phyloP scores from a whole-genome alignment of 2,329 filamentous ascomycete species.

The Colletotrichum nymphaeae region DNA sequence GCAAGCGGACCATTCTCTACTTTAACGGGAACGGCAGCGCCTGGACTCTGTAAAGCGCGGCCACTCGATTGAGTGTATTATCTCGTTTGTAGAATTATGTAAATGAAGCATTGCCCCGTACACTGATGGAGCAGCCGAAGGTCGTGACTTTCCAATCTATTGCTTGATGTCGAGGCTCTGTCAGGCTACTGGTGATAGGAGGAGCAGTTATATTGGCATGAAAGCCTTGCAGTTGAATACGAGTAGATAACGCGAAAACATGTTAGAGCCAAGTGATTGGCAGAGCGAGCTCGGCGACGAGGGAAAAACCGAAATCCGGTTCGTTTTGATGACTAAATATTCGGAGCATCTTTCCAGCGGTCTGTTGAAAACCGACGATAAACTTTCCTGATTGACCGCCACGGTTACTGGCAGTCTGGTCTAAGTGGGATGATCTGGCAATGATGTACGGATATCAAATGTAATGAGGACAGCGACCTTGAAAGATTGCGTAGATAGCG shows the following conservation, averaged over 20 bases:
- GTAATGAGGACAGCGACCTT: neutral
- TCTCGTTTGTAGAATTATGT: slow-evolving; percentile 35
- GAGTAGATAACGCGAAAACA: neutral
- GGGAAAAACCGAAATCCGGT: neutral
- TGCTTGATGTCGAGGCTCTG: too few species aligned
- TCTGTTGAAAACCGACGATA: neutral
- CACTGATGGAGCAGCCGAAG: neutral
- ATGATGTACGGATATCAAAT: neutral
- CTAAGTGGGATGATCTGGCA: too few species aligned
- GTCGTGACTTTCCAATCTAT: too few species aligned
- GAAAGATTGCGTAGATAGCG: neutral
- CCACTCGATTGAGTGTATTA: slow-evolving; percentile 21
- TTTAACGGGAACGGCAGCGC: neutral
- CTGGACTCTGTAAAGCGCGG: neutral
- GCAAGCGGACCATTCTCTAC: neutral
- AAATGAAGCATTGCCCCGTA: slow-evolving; percentile 6
- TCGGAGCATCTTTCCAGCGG: neutral
- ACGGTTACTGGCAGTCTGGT: neutral
- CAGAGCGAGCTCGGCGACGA: neutral
- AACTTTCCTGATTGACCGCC: neutral
- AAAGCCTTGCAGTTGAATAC: neutral
- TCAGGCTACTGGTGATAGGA: neutral
- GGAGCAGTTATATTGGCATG: neutral
- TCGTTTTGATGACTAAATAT: too few species aligned
- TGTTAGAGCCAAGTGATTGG: neutral